Base-by-base conservation (phyloP, 2,329 filamentous ascomycete genomes). In the Alternaria longipes region DNA sequence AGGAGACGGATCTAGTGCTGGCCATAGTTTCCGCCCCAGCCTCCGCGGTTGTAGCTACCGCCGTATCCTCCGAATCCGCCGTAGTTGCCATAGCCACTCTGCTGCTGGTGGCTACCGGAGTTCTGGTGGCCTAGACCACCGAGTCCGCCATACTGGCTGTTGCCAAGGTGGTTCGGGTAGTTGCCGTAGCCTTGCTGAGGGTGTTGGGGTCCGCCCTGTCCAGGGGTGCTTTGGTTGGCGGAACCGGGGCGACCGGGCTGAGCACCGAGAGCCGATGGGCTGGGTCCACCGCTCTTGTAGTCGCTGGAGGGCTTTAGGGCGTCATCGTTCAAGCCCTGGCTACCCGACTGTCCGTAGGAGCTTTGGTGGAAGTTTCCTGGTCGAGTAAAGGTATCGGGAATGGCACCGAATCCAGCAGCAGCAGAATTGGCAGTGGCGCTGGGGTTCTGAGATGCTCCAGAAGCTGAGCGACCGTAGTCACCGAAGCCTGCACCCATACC, bases 171-270 rank as follows among this genome's bases (percentile, higher is more conserved):
- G 59, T 80, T 78, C 30, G 84, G 84, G 65, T 88, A 89, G 45
- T 81, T 83, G 54, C 84, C 84, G 66, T 87, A 88, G 46, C 81
- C 83, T 73, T 85, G 84, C 72, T 88, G 86, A 52, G 80, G 82
- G 74, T 86, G 85, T 53, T 86, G 83, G 47, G 86, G 85, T 73
- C 75, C 76, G 57, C 82, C 80, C 70, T 86, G 84, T 45, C 83
- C 83, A 40, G 81, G 83, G 24, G 81, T 82, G 70, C 82, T 88
- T 78, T 88, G 89, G 30, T 86, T 85, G 8, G 87, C 87, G 38
- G 87, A 89, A 42, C 86, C 86, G 40, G 88, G 87, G 63, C 88
- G 86, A 66, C 87, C 86, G 45, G 85, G 86, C 73, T 89, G 87
- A 38, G 75, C 72, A 47, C 86, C 85, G 40, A 89, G 81, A 11